Conservation (phyloP, 2,329 filamentous ascomycete species). For the Aspergillus sp. region DNA sequence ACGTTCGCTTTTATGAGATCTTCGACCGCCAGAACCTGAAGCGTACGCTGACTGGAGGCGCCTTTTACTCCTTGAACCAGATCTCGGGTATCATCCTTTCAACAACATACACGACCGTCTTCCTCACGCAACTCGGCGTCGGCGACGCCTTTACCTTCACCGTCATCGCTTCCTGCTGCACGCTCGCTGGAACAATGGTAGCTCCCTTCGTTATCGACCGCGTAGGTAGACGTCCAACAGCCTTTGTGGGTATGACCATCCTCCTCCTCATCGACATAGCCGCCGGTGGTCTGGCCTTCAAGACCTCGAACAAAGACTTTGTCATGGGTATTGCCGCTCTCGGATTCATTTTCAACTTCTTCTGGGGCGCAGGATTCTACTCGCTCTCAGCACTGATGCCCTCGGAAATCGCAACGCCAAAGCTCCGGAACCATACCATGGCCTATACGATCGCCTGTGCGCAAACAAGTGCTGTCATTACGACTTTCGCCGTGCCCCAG, state of each 20-base stretch:
- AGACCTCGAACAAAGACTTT: conserved; percentile 27
- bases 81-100: conserved; percentile 44
- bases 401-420: conserved; percentile 42
- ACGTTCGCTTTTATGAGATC: conserved; percentile 43
- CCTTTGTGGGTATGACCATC: conserved; percentile 40
- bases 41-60: conserved; percentile 42
- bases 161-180: conserved; percentile 41
- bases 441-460: conserved; percentile 42
- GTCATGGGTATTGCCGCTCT: conserved; percentile 37
- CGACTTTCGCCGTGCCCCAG: conserved; percentile 44
- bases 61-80: conserved; percentile 43
- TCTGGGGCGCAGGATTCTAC: conserved; percentile 43
- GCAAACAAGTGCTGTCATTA: conserved; percentile 44
- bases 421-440: conserved; percentile 44
- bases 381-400: conserved; percentile 41
- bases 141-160: conserved; percentile 41
- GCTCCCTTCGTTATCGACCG: conserved; percentile 42
- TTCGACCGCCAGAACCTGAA: conserved; percentile 40
- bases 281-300: conserved; percentile 41
- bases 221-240: conserved; percentile 40
- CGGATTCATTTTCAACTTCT: conserved; percentile 44
- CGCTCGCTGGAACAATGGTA: conserved; percentile 41
- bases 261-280: conserved; percentile 39
- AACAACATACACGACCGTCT: conserved; percentile 44
- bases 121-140: conserved; percentile 40